phyloP scores from a whole-genome alignment of 305 asterid genomes.

The Plantago coronopus region DNA sequence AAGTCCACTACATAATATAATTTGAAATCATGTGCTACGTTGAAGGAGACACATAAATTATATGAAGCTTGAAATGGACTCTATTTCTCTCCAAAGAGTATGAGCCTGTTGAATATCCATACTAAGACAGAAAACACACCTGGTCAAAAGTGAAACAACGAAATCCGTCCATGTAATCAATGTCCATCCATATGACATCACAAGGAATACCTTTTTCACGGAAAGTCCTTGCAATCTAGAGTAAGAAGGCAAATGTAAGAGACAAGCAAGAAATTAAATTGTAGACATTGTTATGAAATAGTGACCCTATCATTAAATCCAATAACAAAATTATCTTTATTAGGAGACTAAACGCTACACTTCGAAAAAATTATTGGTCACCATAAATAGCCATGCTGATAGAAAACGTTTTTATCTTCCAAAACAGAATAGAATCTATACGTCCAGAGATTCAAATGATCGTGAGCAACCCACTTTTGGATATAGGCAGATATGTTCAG shows the following conservation, averaged over 20 bases:
- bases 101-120: conserved; percentile 7
- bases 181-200: conserved; percentile 99
- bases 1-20: background rate
- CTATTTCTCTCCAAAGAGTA: background rate
- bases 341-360: background rate
- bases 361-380: background rate
- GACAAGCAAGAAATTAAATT: conserved; percentile 2
- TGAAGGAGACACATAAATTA: background rate
- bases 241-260: conserved; percentile 19
- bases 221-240: conserved; percentile 82
- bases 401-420: background rate
- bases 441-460: background rate
- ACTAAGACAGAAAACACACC: conserved; percentile 35
- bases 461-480: background rate
- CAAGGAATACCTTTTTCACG: conserved; percentile 90
- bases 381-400: background rate
- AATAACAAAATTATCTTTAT: background rate
- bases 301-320: background rate
- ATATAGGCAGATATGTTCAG: conserved; percentile 12
- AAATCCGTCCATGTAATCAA: conserved; percentile 95
- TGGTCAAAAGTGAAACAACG: conserved; percentile 91
- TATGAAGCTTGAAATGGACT: background rate
- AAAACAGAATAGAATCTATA: too few relatives aligned
- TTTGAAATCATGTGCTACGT: background rate
- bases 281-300: conserved; percentile 1